phyloP scores from a whole-genome alignment of 768 basidiomycete species.

The Filobasidium floriforme region DNA sequence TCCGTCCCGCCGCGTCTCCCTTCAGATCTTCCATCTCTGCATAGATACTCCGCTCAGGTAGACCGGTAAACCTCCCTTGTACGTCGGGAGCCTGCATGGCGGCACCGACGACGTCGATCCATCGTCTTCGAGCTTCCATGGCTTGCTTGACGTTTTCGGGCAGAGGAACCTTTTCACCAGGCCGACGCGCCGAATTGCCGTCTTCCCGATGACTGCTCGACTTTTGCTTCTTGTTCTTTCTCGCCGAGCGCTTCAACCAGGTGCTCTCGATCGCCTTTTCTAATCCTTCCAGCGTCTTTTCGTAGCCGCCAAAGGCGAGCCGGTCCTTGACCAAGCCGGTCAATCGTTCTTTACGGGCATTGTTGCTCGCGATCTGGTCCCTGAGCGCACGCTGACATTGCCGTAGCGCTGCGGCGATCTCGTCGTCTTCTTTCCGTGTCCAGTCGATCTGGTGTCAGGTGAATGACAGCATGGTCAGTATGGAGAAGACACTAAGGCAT shows the following conservation, averaged over 20 bases:
- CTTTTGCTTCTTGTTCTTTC: conserved; percentile 52
- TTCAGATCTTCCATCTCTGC: conserved; percentile 52
- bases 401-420: conserved; percentile 80
- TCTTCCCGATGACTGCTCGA: conserved; percentile 62
- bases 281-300: conserved; percentile 71
- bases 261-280: conserved; percentile 72
- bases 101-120: conserved; percentile 67
- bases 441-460: conserved; percentile 41
- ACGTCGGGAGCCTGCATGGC: conserved; percentile 69
- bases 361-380: conserved; percentile 69
- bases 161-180: conserved; percentile 32
- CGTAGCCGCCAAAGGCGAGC: conserved; percentile 84
- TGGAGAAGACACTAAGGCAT: conserved; percentile 2
- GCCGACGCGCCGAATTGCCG: conserved; percentile 31
- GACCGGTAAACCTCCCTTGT: conserved; percentile 63
- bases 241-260: conserved; percentile 63
- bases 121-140: conserved; percentile 66
- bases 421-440: conserved; percentile 62
- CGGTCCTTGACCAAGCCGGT: conserved; percentile 71
- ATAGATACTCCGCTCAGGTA: conserved; percentile 68
- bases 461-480: not conserved
- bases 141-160: conserved; percentile 47
- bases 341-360: conserved; percentile 68
- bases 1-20: not conserved
- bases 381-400: conserved; percentile 77